Conservation (phyloP, 2,329 filamentous ascomycete genomes). For the Nemania abortiva region DNA sequence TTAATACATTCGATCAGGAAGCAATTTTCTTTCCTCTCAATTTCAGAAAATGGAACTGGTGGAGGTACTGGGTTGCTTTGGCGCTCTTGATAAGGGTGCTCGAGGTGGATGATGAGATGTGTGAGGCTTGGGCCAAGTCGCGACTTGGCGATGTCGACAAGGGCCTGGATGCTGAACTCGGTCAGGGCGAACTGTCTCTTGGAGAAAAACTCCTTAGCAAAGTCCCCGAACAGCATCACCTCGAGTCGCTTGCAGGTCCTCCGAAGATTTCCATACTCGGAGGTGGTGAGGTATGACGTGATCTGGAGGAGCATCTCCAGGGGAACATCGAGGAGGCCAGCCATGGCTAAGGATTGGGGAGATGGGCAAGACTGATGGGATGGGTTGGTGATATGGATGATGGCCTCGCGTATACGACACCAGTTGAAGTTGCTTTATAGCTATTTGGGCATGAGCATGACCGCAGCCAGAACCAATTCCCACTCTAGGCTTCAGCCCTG, state of each 20-base stretch:
- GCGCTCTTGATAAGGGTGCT: conserved; percentile 47
- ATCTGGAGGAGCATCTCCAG: conserved; percentile 71
- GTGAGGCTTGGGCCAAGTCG: conserved; percentile 56
- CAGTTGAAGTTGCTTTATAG: conserved; percentile 17
- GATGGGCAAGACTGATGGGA: neutral
- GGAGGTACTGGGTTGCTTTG: no score
- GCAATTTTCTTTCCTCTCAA: no score
- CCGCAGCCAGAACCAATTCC: neutral
- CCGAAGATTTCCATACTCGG: conserved; percentile 67
- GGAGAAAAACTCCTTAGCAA: conserved; percentile 72
- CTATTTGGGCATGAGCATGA: neutral
- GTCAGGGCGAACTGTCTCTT: conserved; percentile 75
- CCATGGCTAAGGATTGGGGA: conserved; percentile 21
- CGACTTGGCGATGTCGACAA: conserved; percentile 63
- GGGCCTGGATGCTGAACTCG: conserved; percentile 62
- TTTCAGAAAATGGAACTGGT: neutral
- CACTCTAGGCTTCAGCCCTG: neutral
- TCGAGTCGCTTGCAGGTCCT: conserved; percentile 68
- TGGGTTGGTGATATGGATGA: neutral
- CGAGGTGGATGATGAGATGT: conserved; percentile 64
- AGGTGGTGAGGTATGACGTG: conserved; percentile 64
- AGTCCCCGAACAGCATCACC: conserved; percentile 64
- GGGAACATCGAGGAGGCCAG: conserved; percentile 58
- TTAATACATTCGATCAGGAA: conserved; percentile 45
- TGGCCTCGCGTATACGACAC: neutral